Evolutionary conservation across 495 filamentous ascomycete genomes (phyloP), one percentile per base, ranked within the genome.

Genomic region (Achaetomiella virescens): DNA sequence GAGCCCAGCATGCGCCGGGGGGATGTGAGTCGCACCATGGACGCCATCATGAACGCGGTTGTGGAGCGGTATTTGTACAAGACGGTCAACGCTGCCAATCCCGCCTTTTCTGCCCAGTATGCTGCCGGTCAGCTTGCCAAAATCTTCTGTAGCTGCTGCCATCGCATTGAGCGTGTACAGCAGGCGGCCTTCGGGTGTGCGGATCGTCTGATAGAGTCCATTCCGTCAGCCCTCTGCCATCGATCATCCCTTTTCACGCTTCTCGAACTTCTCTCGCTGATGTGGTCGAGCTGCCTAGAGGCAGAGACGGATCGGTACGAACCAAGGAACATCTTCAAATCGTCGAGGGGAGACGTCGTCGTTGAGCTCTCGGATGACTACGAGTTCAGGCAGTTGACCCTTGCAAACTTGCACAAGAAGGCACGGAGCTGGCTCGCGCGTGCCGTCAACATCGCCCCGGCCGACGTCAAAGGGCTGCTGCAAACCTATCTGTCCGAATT

Each of bases 401-500:
- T 98, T 37, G 82, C 87, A 42, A 78, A 72, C n/a, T 81, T 97
- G 33, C 83, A 92, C 63, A 82, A 79, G 49, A 82, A 80, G 51
- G 90, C 91, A n/a, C 87, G 80, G 52, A 61, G 57, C 3, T 98
- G 93, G 93, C 84, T 97, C 1, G 81, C 78, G 2, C 68, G 78
- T 31, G 89, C 88, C 18, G 82, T 97, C 63, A 85, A 91, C 58
- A 78, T 93, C 42, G 90, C 95, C 8, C 91, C 93, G 17, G 74
- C 96, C n/a, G 91, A 97, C 71, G 82, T 97, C 43, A 97, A 98
- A 63, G 91, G 93, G 0, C 72, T 98, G 5, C 76, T 98, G 47
- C 89, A 93, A 75, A 96, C 93, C 0, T 98, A 97, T 70, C 79
- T 98, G 20, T 96, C 93, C 14, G 89, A 95, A 54, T 95, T 90